Evolutionary conservation across 176 grass and related monocot species (phyloP).

Genomic region (Thinopyrum elongatum): DNA sequence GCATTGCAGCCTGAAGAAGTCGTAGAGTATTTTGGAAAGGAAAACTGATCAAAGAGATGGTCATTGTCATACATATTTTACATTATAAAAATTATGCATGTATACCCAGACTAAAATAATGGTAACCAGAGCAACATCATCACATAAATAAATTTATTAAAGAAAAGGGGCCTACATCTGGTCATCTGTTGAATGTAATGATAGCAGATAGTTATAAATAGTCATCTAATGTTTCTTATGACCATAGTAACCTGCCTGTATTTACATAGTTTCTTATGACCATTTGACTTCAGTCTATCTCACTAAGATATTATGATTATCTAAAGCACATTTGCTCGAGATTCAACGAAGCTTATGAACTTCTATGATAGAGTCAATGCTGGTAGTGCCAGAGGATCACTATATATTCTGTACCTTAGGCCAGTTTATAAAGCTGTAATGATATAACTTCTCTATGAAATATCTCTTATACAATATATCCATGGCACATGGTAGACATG

Average conservation of each 20-base stretch:
- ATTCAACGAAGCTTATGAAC: neutral
- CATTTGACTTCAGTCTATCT: neutral
- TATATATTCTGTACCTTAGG: neutral
- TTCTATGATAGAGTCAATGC: neutral
- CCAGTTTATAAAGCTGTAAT: neutral
- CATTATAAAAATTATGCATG: neutral
- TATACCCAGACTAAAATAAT: neutral
- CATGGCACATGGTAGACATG: neutral
- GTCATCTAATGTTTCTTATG: neutral
- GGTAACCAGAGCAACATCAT: neutral
- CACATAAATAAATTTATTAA: neutral
- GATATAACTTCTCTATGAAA: neutral
- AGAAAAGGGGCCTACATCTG: neutral
- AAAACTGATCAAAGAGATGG: neutral
- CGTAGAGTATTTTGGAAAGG: neutral
- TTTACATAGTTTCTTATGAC: neutral
- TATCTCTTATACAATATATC: neutral
- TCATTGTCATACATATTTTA: neutral
- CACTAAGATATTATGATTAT: neutral
- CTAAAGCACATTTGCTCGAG: neutral
- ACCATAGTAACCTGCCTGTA: neutral
- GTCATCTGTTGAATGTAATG: neutral
- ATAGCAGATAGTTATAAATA: neutral
- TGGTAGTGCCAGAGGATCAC: neutral
- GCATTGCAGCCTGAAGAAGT: neutral